A percentile compares a stretch with the other conserved stretches of the same genome.
These are phyloP conservation scores for Emmonsiellopsis sp. DNA, from an alignment of 2,329 filamentous ascomycete species.

Conservation along the genomic window DNA sequence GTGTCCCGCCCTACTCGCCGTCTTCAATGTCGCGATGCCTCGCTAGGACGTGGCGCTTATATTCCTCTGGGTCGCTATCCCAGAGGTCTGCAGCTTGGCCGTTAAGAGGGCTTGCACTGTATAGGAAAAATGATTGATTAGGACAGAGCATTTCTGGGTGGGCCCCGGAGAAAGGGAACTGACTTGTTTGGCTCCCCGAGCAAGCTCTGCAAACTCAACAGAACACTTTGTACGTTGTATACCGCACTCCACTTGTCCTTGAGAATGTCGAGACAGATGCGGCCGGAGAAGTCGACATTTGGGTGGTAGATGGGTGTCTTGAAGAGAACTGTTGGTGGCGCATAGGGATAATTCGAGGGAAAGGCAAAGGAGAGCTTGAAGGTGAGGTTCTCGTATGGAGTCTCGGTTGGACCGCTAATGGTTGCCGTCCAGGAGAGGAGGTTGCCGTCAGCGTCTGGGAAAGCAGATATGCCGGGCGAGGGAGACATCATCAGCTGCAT, in stretches of 20 bases:
- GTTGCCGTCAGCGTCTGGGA: slow-evolving; percentile 83
- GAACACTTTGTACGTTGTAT: slow-evolving; percentile 89
- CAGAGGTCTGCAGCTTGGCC: slow-evolving; percentile 93
- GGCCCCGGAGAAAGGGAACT: slow-evolving; percentile 26
- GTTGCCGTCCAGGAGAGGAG: slow-evolving; percentile 89
- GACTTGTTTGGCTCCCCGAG: slow-evolving; percentile 98
- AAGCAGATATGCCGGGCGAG: slow-evolving; percentile 87
- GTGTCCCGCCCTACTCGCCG: slow-evolving; percentile 23
- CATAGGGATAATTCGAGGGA: slow-evolving; percentile 86
- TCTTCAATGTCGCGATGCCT: slow-evolving; percentile 52
- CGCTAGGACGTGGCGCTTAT: slow-evolving; percentile 65
- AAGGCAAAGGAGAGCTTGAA: slow-evolving; percentile 92
- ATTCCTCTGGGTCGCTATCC: slow-evolving; percentile 80
- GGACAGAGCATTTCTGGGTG: slow-evolving; percentile 6
- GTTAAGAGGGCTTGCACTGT: slow-evolving; percentile 83
- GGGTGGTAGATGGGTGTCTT: slow-evolving; percentile 99
- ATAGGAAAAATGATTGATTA: background rate
- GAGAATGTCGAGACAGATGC: slow-evolving; percentile 94
- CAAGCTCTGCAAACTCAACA: slow-evolving; percentile 88
- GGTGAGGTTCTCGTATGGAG: slow-evolving; percentile 77
- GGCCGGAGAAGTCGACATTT: slow-evolving; percentile 93
- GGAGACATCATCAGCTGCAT: slow-evolving; percentile 98
- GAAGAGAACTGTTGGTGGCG: slow-evolving; percentile 84
- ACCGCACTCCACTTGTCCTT: slow-evolving; percentile 99
- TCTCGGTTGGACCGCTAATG: slow-evolving; percentile 82